phyloP scores from a whole-genome alignment of 768 basidiomycete genomes.

The Xanthoconium purpureum region DNA sequence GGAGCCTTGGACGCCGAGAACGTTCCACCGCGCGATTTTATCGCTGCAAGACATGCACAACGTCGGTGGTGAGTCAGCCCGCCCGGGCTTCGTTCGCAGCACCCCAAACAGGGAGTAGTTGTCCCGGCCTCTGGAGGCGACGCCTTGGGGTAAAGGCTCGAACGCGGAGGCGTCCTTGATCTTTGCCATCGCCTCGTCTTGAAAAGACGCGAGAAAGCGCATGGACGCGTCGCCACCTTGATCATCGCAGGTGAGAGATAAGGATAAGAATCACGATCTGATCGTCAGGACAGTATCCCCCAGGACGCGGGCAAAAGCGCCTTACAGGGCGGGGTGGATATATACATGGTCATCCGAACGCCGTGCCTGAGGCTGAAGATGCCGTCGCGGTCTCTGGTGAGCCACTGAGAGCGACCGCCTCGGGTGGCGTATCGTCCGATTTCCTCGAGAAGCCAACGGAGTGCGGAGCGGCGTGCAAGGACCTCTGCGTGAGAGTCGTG shows the following conservation, averaged over 20 bases:
- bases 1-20: constrained; percentile 84
- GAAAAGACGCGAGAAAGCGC: constrained; percentile 68
- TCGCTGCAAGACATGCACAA: constrained; percentile 91
- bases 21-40: constrained; percentile 86
- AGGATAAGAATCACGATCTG: neutral
- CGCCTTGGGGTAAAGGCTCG: constrained; percentile 34
- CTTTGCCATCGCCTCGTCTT: constrained; percentile 68
- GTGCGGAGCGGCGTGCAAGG: constrained; percentile 75
- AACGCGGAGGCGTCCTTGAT: constrained; percentile 53
- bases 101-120: constrained; percentile 73
- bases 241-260: neutral
- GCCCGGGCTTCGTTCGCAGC: constrained; percentile 90
- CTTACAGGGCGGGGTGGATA: constrained; percentile 67
- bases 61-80: constrained; percentile 83
- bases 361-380: constrained; percentile 45
- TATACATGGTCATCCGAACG: constrained; percentile 64
- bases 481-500: constrained; percentile 94
- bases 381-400: constrained; percentile 35
- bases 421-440: constrained; percentile 29
- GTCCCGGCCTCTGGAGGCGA: constrained; percentile 70
- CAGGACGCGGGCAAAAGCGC: constrained; percentile 44
- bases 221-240: constrained; percentile 90
- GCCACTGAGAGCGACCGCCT: constrained; percentile 47
- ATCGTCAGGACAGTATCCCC: constrained; percentile 19
- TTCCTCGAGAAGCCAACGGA: constrained; percentile 81